Evolutionary conservation across 805 yeast species (phyloP).

Genomic region (Candida coleopterorum): DNA sequence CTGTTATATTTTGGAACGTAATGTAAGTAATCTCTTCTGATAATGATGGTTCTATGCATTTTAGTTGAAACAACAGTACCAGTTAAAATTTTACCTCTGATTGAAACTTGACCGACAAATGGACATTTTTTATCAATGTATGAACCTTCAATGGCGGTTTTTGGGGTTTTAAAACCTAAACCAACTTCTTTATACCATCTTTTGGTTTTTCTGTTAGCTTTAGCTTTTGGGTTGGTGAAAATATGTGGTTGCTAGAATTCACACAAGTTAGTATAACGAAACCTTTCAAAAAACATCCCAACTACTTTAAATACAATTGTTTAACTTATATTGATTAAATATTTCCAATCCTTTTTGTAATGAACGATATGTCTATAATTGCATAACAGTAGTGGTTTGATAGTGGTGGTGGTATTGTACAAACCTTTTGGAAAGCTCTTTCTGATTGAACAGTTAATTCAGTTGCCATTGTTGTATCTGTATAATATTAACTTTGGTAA

Average conservation of each 20-base stretch:
- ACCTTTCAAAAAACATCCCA: too few relatives aligned
- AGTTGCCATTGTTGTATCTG: slow-evolving; percentile 69
- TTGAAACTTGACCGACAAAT: slow-evolving; percentile 92
- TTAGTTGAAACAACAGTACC: slow-evolving; percentile 99
- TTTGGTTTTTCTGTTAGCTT: slow-evolving; percentile 98
- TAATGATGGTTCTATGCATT: slow-evolving; percentile 99
- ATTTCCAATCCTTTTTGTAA: too few relatives aligned
- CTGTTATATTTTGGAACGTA: slow-evolving; percentile 99
- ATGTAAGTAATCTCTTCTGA: slow-evolving; percentile 99
- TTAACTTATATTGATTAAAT: not conserved
- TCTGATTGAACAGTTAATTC: slow-evolving; percentile 99
- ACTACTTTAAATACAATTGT: too few relatives aligned
- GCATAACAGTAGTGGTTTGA: too few relatives aligned
- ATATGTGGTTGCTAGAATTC: slow-evolving; percentile 99
- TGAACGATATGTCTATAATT: too few relatives aligned
- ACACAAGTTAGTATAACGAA: too few relatives aligned
- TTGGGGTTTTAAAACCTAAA: slow-evolving; percentile 99
- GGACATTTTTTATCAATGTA: slow-evolving; percentile 99
- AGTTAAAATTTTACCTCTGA: slow-evolving; percentile 99
- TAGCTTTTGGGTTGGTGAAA: slow-evolving; percentile 99
- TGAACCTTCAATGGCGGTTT: slow-evolving; percentile 95
- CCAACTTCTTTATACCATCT: slow-evolving; percentile 99
- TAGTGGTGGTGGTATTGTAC: slow-evolving; percentile 27
- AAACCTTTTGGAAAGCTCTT: slow-evolving; percentile 99
- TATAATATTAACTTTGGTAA: not conserved